Evolutionary conservation across 1,284 basidiomycete species (phyloP), one percentile per base, ranked within the genome.

Genomic region (Stygiomarasmius scandens): DNA sequence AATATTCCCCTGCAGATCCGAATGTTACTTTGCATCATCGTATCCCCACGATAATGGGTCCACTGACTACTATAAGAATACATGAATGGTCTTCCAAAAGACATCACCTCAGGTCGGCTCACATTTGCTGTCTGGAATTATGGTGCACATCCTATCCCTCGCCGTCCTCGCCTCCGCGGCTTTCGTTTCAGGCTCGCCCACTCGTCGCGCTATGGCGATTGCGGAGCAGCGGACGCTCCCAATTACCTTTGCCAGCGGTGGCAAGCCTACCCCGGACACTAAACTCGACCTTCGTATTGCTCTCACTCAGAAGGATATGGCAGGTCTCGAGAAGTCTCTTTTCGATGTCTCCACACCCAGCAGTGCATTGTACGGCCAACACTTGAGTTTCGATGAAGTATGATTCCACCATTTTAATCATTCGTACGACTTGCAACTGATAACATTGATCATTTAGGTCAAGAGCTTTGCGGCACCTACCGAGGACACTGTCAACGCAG

Each of bases 281-380:
- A n/a, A 11, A 4, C 55, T 70, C 22, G 63, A 63, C 24, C 63
- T 66, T 25, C 60, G 62, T 10, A 61, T 66, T 27, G 63, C 59
- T 9, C 32, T 66, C 14, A 59, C 34, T 11, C 58, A 49, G 6
- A 59, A 56, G 19, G 54, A 68, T 47, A 63, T 61, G 23, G 58
- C 47, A 16, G 66, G 66, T 0, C 61, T 67, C 2, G 58, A 66
- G 53, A 58, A 55, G 20, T 60, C 56, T 5, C 61, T 66, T 3
- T 64, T 61, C 48, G 52, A 54, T 6, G 61, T 64, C 38, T 61
- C 58, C 51, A 64, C 65, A 19, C 66, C 66, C 0, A 53, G 55
- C 12, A 63, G 58, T 50, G 44, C 62, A 1, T 50, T 51, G 8
- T 68, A 68, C 25, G 66, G 65, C 1, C 65, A 67, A 50, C 55